Evolutionary conservation across 345 rosid species (phyloP).

Genomic region (Aquilaria malaccensis): DNA sequence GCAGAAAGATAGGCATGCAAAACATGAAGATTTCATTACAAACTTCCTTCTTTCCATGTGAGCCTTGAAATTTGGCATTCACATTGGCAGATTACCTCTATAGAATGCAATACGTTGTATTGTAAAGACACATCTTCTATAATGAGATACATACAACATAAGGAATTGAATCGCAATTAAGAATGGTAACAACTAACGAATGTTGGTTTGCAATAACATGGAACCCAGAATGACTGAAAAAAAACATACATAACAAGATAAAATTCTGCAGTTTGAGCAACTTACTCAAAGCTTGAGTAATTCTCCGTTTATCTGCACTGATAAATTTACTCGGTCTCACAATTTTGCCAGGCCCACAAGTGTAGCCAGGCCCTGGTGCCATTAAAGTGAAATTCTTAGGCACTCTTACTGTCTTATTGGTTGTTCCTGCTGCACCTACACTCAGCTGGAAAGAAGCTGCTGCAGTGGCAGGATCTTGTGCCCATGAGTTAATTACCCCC

Average conservation of each 20-base stretch:
- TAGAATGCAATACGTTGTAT: not conserved
- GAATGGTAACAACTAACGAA: not conserved
- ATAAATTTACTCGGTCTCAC: constrained; percentile 49
- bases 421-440: constrained; percentile 76
- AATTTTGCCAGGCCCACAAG: constrained; percentile 58
- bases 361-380: constrained; percentile 88
- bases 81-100: no score
- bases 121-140: not conserved
- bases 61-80: no score
- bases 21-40: not conserved
- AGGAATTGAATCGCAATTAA: not conserved
- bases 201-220: not conserved
- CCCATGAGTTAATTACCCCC: constrained; percentile 69
- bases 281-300: constrained; percentile 84
- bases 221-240: not conserved
- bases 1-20: not conserved
- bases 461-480: constrained; percentile 68
- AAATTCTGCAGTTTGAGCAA: constrained; percentile 3
- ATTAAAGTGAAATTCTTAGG: constrained; percentile 69
- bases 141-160: not conserved
- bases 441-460: constrained; percentile 67
- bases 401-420: constrained; percentile 55
- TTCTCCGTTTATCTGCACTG: constrained; percentile 56
- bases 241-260: not conserved
- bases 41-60: not conserved